Percentiles rank a stretch among this genome's conserved stretches.
phyloP scores from a whole-genome alignment of 1,284 basidiomycete genomes.

The Quambalaria eucalypti region DNA sequence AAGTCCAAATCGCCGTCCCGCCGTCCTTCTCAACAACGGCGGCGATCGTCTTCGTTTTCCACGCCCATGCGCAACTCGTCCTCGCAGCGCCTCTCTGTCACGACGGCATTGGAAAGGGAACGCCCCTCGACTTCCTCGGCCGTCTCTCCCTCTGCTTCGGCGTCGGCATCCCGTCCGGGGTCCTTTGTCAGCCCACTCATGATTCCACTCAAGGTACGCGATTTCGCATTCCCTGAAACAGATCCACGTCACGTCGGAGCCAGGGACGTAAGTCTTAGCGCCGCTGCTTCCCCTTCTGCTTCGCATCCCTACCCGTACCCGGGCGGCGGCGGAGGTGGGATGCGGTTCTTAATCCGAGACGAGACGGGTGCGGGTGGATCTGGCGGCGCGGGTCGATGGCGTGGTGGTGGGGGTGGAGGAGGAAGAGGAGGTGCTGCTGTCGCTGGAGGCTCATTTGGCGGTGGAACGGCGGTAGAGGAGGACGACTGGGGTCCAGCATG shows the following conservation, averaged over 20 bases:
- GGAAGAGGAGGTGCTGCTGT: no score
- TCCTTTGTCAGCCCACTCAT: not conserved
- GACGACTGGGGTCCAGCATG: not conserved
- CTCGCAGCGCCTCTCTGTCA: no score
- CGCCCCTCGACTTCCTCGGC: no score
- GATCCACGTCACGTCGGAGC: conserved; percentile 15
- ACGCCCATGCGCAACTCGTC: no score
- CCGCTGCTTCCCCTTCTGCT: not conserved
- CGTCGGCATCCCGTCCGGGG: not conserved
- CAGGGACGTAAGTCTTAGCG: not conserved
- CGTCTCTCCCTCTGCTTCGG: no score
- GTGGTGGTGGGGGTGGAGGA: not conserved
- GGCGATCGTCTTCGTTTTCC: no score
- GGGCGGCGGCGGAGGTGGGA: not conserved
- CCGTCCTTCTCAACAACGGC: no score
- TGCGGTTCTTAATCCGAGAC: not conserved
- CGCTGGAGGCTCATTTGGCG: no score
- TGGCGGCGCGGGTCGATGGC: not conserved
- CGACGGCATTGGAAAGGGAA: no score
- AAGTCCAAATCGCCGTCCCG: no score
- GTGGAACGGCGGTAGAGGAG: no score
- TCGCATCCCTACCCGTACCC: not conserved
- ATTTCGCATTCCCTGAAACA: conserved; percentile 13
- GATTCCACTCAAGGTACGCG: conserved; percentile 9
- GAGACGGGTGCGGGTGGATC: not conserved